A percentile compares a stretch with the other conserved stretches of the same genome.
Evolutionary conservation across 441 rosid species (phyloP).

Genomic region (Hura crepitans): DNA sequence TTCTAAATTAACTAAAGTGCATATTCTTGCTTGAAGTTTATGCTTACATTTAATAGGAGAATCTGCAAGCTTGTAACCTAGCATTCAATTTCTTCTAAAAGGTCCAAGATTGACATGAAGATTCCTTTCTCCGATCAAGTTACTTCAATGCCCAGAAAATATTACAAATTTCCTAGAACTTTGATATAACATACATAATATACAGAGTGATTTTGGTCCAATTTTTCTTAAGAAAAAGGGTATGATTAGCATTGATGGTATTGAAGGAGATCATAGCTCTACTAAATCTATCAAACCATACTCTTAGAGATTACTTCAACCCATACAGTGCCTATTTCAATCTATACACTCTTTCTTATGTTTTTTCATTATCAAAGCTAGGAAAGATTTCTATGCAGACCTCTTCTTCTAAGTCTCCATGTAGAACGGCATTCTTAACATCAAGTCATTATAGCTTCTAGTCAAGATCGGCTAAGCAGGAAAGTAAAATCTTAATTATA

Average conservation of each 20-base stretch:
- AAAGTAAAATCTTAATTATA: too few species aligned
- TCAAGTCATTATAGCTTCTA: background rate
- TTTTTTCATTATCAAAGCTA: background rate
- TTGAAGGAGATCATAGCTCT: too few species aligned
- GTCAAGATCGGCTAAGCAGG: background rate
- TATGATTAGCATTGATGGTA: too few species aligned
- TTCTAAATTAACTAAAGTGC: background rate
- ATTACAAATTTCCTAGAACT: background rate
- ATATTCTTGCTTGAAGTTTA: background rate
- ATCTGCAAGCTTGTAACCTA: background rate
- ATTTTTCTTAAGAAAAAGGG: too few species aligned
- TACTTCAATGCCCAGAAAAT: background rate
- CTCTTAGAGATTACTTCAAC: background rate
- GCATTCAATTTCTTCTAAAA: background rate
- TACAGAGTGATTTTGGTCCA: too few species aligned
- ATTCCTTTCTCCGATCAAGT: background rate
- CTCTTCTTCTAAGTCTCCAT: background rate
- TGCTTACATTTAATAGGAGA: background rate
- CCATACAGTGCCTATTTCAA: too few species aligned
- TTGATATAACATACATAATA: background rate
- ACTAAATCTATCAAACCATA: background rate
- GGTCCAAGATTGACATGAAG: background rate
- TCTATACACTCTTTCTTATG: background rate
- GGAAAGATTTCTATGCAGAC: background rate
- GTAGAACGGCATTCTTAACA: background rate